Evolutionary conservation across 331 rosid genomes (phyloP).

Genomic region (Malus hybrid): DNA sequence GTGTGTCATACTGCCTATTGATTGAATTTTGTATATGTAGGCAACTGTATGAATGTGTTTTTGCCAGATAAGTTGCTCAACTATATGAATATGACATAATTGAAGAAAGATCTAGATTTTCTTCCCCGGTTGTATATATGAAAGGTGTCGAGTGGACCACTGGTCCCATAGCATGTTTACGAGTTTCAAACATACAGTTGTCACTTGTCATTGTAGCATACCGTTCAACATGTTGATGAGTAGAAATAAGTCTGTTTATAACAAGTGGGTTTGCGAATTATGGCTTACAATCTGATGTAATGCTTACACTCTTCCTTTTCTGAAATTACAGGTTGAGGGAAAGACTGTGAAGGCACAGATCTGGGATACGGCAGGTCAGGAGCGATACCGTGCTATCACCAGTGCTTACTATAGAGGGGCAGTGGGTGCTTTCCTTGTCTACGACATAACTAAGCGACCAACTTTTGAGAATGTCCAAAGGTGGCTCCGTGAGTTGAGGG

Average conservation of each 20-base stretch:
- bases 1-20: not conserved
- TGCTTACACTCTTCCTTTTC: not conserved
- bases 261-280: not conserved
- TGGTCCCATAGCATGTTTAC: not conserved
- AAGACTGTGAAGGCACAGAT: constrained; percentile 97
- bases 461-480: constrained; percentile 92
- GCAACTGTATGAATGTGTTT: too few relatives aligned
- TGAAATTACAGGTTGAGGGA: constrained; percentile 71
- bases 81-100: not conserved
- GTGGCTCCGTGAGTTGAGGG: constrained; percentile 98
- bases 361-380: constrained; percentile 99
- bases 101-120: not conserved
- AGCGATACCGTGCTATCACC: constrained; percentile 98
- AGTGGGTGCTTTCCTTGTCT: constrained; percentile 93
- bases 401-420: constrained; percentile 99
- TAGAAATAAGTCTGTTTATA: not conserved
- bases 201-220: not conserved
- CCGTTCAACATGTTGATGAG: not conserved
- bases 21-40: not conserved
- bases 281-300: not conserved
- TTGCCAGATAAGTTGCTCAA: too few relatives aligned
- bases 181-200: not conserved
- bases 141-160: not conserved
- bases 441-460: constrained; percentile 91
- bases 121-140: not conserved